Evolutionary conservation across 495 filamentous ascomycete species (phyloP), one percentile per base, ranked within the genome.

Genomic region (Massariosphaeria phaeospora): DNA sequence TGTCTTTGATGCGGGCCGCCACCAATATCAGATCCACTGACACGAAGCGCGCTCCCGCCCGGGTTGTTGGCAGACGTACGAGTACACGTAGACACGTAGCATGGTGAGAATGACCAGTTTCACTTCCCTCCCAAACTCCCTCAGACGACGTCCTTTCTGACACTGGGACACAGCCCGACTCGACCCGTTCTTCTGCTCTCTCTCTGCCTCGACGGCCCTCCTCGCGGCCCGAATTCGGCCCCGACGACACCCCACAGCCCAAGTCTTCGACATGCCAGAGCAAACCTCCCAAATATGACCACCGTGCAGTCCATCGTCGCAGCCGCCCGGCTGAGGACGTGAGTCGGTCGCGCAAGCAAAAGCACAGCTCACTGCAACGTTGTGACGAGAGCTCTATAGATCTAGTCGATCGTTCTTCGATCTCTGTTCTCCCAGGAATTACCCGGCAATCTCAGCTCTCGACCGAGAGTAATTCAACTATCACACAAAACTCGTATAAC

Each of bases 391-490:
- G 54, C 30, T 48, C 64, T 29, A 59, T 41, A 25, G 66, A 66
- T 49, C 51, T 67, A 27, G 55, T 52, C 25, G 69, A 70, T 38
- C 63, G 61, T 12, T 72, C 69, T 18, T 31, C 67, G 26, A 48
- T 72, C 25, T 72, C 70, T 0, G 61, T 71, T 6, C 35, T 69
- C 11, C 67, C 70, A 5, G 52, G 52, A 20, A 20, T 64, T 24
- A 71, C 69, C 7, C 61, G 60, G 21, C 59, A 57, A 8, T 67
- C 70, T 1, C 63, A 47, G 20, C 55, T 55, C 1, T 71, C 69
- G 3, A 69, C 69, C 49, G 66, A 67, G 15, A 72, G 70, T 50
- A 66, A 63, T 38, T 69, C 67, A 2, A 72, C 70, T 2, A 54
- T 72, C 15, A 72, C 69, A 3, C 69, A 70, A 42, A 48, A 64